A percentile compares a stretch with the other conserved stretches of the same genome.
These are phyloP conservation scores for Globisporangium apiculatum DNA, from an alignment of 352 stramenopile genomes.

Conservation along the genomic window DNA sequence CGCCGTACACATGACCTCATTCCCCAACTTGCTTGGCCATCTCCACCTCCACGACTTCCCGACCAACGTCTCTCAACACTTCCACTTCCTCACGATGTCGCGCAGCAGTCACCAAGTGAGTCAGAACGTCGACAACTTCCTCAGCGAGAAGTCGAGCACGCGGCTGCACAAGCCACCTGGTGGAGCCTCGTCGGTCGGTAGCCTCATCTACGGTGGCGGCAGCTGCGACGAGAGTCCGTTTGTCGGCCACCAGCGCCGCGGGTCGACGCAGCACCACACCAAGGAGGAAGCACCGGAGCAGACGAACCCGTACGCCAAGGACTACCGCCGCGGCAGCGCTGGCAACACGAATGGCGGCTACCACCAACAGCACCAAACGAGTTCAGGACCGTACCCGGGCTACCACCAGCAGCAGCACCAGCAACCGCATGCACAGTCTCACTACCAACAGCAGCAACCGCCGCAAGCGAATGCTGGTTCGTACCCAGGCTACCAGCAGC, in stretches of 20 bases:
- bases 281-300: conserved; percentile 53
- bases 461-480: conserved; percentile 8
- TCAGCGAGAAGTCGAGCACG: conserved; percentile 67
- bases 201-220: conserved; percentile 55
- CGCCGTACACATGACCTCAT: conserved; percentile 12
- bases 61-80: conserved; percentile 1
- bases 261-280: conserved; percentile 16
- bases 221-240: conserved; percentile 42
- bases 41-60: not conserved
- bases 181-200: conserved; percentile 69
- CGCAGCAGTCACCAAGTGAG: conserved; percentile 51
- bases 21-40: conserved; percentile 21
- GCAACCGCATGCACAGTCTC: too few relatives aligned
- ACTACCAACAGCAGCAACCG: conserved; percentile 6
- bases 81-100: conserved; percentile 28
- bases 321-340: conserved; percentile 21
- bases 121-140: conserved; percentile 79
- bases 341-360: conserved; percentile 5
- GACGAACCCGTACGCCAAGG: conserved; percentile 40
- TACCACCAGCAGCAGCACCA: not conserved
- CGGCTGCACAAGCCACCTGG: conserved; percentile 62
- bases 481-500: conserved; percentile 8
- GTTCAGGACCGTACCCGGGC: conserved; percentile 8
- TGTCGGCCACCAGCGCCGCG: conserved; percentile 39
- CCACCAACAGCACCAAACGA: conserved; percentile 14